phyloP scores from a whole-genome alignment of 345 rosid species.

The Aquilaria sinensis region DNA sequence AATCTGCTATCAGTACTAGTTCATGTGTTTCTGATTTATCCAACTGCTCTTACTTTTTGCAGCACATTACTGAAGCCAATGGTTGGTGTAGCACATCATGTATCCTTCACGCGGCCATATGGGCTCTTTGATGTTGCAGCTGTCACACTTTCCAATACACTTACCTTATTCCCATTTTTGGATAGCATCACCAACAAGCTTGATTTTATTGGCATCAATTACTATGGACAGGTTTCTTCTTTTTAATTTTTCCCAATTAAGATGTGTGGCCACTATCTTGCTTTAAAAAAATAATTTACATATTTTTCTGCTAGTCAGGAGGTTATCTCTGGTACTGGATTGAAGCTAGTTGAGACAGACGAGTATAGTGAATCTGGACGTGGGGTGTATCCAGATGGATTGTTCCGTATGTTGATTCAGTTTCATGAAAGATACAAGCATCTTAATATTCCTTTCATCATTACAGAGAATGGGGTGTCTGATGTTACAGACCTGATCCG shows the following conservation, averaged over 20 bases:
- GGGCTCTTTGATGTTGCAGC: slow-evolving; percentile 88
- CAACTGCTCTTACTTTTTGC: slow-evolving; percentile 13
- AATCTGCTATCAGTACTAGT: background rate
- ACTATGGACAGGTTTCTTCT: slow-evolving; percentile 83
- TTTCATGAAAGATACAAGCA: slow-evolving; percentile 84
- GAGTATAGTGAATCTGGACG: slow-evolving; percentile 99
- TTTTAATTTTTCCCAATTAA: slow-evolving; percentile 1
- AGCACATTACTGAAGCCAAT: slow-evolving; percentile 25
- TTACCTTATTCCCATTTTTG: slow-evolving; percentile 64
- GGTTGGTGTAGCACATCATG: slow-evolving; percentile 93
- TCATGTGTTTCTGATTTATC: background rate
- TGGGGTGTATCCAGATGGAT: slow-evolving; percentile 93
- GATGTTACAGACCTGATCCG: slow-evolving; percentile 90
- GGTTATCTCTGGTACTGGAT: slow-evolving; percentile 70
- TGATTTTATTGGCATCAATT: slow-evolving; percentile 92
- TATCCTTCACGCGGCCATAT: slow-evolving; percentile 84
- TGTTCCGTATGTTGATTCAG: slow-evolving; percentile 61
- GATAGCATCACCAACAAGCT: slow-evolving; percentile 66
- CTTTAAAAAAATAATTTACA: slow-evolving; percentile 5
- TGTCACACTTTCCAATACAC: slow-evolving; percentile 66
- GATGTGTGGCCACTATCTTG: background rate
- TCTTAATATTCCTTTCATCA: slow-evolving; percentile 69
- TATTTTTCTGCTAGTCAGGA: slow-evolving; percentile 45
- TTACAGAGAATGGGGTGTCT: slow-evolving; percentile 85
- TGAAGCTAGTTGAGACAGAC: slow-evolving; percentile 85